These are phyloP conservation scores for Yamadazyma dendronema DNA, from an alignment of 1,139 yeast species.

Conservation along the genomic window DNA sequence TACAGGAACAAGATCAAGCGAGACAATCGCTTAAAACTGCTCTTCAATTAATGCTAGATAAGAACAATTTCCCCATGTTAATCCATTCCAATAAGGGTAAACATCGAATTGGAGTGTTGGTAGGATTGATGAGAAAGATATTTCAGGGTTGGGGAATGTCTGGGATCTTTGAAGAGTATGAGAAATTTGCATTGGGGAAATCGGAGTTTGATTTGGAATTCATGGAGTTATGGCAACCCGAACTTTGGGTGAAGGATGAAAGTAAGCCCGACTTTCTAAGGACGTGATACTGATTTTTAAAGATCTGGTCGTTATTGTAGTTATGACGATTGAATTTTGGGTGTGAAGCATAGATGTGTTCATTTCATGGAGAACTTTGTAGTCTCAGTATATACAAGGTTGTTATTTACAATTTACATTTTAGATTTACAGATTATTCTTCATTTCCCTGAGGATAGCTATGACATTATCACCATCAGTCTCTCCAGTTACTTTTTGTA, in stretches of 20 bases:
- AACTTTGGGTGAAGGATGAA: constrained; percentile 30
- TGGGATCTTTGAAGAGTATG: constrained; percentile 92
- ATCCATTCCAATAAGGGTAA: constrained; percentile 95
- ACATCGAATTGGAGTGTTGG: constrained; percentile 88
- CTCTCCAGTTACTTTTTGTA: constrained; percentile 45
- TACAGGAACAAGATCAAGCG: constrained; percentile 36
- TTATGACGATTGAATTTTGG: no score
- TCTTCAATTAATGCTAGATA: constrained; percentile 61
- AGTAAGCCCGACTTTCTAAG: constrained; percentile 39
- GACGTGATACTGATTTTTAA: no score
- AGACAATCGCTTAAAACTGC: constrained; percentile 57
- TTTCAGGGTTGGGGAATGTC: constrained; percentile 93
- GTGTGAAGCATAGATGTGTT: no score
- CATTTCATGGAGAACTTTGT: no score
- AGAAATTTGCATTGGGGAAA: constrained; percentile 88
- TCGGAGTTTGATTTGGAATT: constrained; percentile 86
- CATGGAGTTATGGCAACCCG: constrained; percentile 50
- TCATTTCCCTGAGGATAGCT: constrained; percentile 66
- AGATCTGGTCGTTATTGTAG: no score
- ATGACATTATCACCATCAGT: constrained; percentile 52
- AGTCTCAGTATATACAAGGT: not conserved
- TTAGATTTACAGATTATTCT: constrained; percentile 38
- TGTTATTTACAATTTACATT: not conserved
- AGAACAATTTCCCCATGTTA: constrained; percentile 77
- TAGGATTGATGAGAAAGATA: constrained; percentile 80